Evolutionary conservation across 345 rosid species (phyloP), one percentile per base, ranked within the genome.

Genomic region (Laguncularia racemosa): DNA sequence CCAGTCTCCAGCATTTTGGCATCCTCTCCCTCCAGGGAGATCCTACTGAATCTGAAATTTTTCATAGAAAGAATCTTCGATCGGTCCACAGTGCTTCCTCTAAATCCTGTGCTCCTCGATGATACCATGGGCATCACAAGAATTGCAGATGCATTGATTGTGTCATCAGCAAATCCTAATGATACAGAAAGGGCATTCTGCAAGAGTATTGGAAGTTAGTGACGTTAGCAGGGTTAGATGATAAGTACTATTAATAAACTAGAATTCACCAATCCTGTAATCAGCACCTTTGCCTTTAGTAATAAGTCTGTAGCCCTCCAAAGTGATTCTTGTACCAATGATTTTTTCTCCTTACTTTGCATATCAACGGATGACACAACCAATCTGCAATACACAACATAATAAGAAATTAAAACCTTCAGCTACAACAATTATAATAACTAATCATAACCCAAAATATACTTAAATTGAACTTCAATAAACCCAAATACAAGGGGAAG

Each of bases 51-150:
- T 56, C 84, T 78, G 7, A 80, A 72, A 68, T 66, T 83, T 80
- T 75, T 82, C 73, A 89, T 49, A 14, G 91, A 80, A 45, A 89
- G 67, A 17, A 81, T 57, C 78, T 84, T 81, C 0, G 84, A 78
- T 46, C 91, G 67, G 62, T 93, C 95, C 13, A 89, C 59, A 18
- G 77, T 74, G 14, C 69, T 84, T 55, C 91, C 89, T 73, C 97
- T 79, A 54, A 89, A 93, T 40, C 95, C 97, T 46, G 92, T 88
- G 12, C 83, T 83, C 81, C 81, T 93, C 16, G 99, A 89, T 16
- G 97, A 93, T 50, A 93, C 83, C 97, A 93, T 93, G 16, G 97
- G 99, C 97, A 93, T 93, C 50, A 93, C 99, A 1, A 93, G 81
- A 57, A 89, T 64, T 9, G 99, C 97, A 6, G 99, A 89, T 61